phyloP scores from a whole-genome alignment of 306 rosid species.

The Cicer arietinum region DNA sequence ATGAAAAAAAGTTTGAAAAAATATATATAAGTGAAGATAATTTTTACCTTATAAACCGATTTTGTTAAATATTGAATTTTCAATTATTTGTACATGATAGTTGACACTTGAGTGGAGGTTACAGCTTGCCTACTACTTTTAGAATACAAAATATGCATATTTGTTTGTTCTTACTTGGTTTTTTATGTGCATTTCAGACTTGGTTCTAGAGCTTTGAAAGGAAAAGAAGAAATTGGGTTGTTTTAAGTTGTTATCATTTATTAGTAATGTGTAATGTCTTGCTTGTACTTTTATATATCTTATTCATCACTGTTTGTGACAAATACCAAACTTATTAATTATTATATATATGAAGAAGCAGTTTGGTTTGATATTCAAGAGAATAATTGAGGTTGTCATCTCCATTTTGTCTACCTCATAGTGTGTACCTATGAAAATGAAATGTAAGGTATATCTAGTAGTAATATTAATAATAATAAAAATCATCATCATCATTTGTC shows the following conservation, averaged over 20 bases:
- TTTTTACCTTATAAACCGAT: too few relatives aligned
- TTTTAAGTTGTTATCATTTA: constrained; percentile 33
- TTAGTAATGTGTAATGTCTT: constrained; percentile 42
- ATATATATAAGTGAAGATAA: too few relatives aligned
- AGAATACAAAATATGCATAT: neutral
- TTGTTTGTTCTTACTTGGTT: constrained; percentile 34
- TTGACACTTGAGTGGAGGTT: neutral
- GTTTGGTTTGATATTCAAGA: constrained; percentile 39
- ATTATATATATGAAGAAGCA: neutral
- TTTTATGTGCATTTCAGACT: constrained; percentile 57
- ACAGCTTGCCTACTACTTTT: neutral
- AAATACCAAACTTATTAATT: constrained; percentile 31
- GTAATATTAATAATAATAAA: neutral
- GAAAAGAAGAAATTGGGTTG: constrained; percentile 45
- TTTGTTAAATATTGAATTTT: too few relatives aligned
- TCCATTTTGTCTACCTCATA: constrained; percentile 45
- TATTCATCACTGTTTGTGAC: constrained; percentile 21
- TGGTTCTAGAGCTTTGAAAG: constrained; percentile 83
- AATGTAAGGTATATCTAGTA: constrained; percentile 41
- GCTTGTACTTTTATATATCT: constrained; percentile 33
- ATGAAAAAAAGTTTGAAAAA: too few relatives aligned
- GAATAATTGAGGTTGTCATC: constrained; percentile 60
- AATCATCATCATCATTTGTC: too few relatives aligned
- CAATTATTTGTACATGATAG: too few relatives aligned
- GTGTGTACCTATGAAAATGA: constrained; percentile 43